Evolutionary conservation across 192 early-diverging fungal species (phyloP), one percentile per base, ranked within the genome.

Genomic region (Oehlia diaphana): DNA sequence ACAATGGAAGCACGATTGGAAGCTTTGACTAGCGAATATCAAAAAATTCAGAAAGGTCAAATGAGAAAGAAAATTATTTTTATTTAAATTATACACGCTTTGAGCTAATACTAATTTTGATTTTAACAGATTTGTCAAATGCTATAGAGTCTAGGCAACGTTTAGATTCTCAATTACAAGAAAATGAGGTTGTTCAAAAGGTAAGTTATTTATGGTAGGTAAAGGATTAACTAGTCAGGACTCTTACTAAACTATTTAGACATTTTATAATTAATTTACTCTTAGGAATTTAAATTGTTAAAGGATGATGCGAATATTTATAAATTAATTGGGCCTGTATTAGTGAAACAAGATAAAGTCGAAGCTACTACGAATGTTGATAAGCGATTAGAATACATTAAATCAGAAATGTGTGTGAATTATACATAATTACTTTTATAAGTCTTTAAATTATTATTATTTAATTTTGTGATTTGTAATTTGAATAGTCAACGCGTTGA

Each of bases 281-380:
- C 7, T n/a, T 77, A 95, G 89, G 98, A 99, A 89, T 97, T 99
- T 83, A 89, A 92, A 78, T 74, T 89, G 26, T 83, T 99, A 74
- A 90, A 94, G 44, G 90, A 91, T 33, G 93, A 93, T 65, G 87
- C 96, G 39, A 93, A 91, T 68, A 92, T 99, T 26, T 99, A 95
- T 90, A 99, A 99, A 82, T 86, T 99, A 72, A 94, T 97, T 78
- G 98, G 98, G 0, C 98, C 98, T 31, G 97, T 97, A 14, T 87
- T 99, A 35, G 94, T 98, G 13, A 97, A 94, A 86, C 97, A 99
- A 83, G 97, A 97, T 5, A 89, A 88, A 76, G 66, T 84, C 8
- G 98, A 99, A 83, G 96, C 98, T 13, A 84, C 80, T 21, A 83
- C 88, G 13, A 98, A 99, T 81, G 96, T 99, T 21, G 89, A 94